Conservation (phyloP, 805 yeast genomes). For the Barnettozyma californica region DNA sequence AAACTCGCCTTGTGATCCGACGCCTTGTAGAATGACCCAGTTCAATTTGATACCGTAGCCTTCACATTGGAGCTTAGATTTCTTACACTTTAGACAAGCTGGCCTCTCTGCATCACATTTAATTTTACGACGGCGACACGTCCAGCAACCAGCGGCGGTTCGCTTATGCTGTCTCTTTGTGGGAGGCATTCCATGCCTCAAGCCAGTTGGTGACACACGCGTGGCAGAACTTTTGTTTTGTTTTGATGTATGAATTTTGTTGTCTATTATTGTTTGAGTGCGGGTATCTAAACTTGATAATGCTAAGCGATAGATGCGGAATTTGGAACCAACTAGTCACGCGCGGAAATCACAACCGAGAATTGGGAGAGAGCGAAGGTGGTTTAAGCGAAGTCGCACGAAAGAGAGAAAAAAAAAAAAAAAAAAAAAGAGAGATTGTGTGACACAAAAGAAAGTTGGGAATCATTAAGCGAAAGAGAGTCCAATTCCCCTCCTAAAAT, state of each 20-base stretch:
- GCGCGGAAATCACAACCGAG: conserved; percentile 2
- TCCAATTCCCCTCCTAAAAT: no score
- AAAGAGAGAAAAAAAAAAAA: neutral
- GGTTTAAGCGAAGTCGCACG: neutral
- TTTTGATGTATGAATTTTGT: neutral
- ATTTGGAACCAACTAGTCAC: neutral
- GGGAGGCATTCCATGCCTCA: conserved; percentile 5
- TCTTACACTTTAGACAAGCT: conserved; percentile 58
- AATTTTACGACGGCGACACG: conserved; percentile 78
- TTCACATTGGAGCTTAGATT: conserved; percentile 62
- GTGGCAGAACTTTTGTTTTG: neutral
- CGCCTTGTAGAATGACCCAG: conserved; percentile 55
- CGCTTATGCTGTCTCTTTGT: conserved; percentile 16
- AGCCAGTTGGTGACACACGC: neutral
- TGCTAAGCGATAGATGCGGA: neutral
- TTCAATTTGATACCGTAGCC: conserved; percentile 79
- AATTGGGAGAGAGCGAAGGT: neutral
- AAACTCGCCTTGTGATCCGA: conserved; percentile 34
- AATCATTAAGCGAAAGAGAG: neutral
- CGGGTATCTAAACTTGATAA: no score
- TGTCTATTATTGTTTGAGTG: neutral
- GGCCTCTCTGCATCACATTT: conserved; percentile 76
- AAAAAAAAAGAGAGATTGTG: neutral
- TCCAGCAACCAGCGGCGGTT: conserved; percentile 84
- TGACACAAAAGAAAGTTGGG: neutral